Evolutionary conservation across 176 grass and related monocot genomes (phyloP).

Genomic region (Thinopyrum elongatum): DNA sequence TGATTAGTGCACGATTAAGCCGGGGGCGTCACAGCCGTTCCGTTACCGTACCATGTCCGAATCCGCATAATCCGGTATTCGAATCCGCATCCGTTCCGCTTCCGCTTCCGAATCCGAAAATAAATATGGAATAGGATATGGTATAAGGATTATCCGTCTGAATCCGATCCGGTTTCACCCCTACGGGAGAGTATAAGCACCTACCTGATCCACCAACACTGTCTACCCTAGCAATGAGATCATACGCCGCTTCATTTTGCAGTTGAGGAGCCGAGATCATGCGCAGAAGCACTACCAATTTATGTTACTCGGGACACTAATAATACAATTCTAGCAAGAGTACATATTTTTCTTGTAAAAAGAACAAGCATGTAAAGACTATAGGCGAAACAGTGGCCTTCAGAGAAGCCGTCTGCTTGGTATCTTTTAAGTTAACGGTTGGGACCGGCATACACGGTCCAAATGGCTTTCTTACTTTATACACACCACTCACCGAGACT

Average conservation of each 20-base stretch:
- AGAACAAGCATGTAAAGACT: neutral
- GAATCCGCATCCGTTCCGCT: too few species aligned
- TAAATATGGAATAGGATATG: too few species aligned
- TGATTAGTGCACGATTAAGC: too few species aligned
- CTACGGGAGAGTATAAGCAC: too few species aligned
- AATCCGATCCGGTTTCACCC: too few species aligned
- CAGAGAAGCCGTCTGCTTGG: neutral
- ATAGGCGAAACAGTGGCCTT: neutral
- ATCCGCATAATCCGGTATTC: too few species aligned
- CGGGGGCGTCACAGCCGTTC: too few species aligned
- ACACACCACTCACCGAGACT: conserved; percentile 23
- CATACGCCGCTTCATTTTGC: neutral
- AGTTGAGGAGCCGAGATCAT: neutral
- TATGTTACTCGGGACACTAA: neutral
- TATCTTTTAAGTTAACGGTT: conserved; percentile 7
- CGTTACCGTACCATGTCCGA: too few species aligned
- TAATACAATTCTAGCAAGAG: neutral
- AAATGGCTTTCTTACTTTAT: conserved; percentile 33
- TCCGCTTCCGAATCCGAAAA: too few species aligned
- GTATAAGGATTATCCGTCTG: too few species aligned
- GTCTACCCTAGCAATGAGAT: neutral
- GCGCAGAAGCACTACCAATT: neutral
- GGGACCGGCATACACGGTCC: neutral
- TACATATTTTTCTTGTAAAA: neutral
- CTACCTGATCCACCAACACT: too few species aligned